Base-by-base conservation (phyloP, 495 filamentous ascomycete species). In the Penicillium simplicissimum region DNA sequence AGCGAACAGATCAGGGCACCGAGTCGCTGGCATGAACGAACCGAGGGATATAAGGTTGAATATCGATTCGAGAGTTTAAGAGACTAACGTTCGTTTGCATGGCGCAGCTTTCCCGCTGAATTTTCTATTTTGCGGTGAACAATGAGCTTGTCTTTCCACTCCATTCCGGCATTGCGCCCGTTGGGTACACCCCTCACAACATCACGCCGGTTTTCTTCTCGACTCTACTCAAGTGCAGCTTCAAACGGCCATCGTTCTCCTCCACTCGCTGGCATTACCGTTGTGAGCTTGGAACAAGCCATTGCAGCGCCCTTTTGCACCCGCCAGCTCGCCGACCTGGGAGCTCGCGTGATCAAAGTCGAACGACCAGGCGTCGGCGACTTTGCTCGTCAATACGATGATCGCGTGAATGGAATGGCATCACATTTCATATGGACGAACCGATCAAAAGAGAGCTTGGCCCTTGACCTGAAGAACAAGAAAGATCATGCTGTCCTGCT, bases 351-450 rank as follows among this genome's bases (percentile, higher is more conserved):
- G 33, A 82, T 84, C 67, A 84, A 84, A 63, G 67, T 84, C 21
- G 81, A 84, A 57, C 73, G 81, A 10, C 80, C 79, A 8, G 74
- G 67, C 3, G 72, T 72, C 0, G 81, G 81, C 2, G 81, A 84
- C 56, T 84, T 84, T 67, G 81, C 81, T 8, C 78, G 80, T 4
- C 63, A 74, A 17, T 81, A 82, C 66, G 81, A 84, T 59, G 76
- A 67, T 0, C 71, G 81, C 1, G 79, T 82, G 33, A 74, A 79
- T 28, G 80, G 79, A 1, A 61, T 78, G 3, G 71, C 80, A 3
- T 84, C 81, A 0, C 80, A 84, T 63, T 84, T 84, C 57, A 73
- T 82, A 19, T 82, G 81, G 81, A 78, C 78, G 0, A 84, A 82
- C 48, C 77, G 81, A 25, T 81, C 78, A 4, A 84, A 84, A 35